A percentile compares a stretch with the other conserved stretches of the same genome.
phyloP scores from a whole-genome alignment of 176 grass and related monocot genomes.

The Thinopyrum elongatum region DNA sequence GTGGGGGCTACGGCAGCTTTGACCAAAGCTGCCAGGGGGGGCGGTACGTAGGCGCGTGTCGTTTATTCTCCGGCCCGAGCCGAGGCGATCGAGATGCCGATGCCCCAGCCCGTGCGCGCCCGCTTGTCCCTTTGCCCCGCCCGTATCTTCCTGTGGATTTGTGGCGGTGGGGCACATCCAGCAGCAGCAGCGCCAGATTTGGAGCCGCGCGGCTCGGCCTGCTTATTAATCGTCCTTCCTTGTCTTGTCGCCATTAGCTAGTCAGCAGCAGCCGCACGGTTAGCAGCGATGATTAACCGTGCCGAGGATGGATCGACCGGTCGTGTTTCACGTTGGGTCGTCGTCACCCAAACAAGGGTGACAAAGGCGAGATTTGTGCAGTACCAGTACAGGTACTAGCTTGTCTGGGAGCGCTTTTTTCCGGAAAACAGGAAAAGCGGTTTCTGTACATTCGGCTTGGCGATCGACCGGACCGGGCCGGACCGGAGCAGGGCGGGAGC shows the following conservation, averaged over 20 bases:
- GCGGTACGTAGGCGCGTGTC: not conserved
- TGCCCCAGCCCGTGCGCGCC: not conserved
- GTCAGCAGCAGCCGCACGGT: not conserved
- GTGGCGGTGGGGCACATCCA: not conserved
- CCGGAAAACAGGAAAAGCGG: not conserved
- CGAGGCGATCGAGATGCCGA: not conserved
- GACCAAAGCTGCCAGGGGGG: not conserved
- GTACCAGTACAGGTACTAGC: not conserved
- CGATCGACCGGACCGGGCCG: not conserved
- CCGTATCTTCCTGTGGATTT: conserved; percentile 38
- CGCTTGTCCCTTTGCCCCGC: not conserved
- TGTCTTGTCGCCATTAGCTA: not conserved
- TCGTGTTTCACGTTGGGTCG: not conserved
- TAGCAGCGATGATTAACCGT: not conserved
- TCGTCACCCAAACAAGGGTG: not conserved
- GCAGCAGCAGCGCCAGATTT: not conserved
- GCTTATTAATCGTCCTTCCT: not conserved
- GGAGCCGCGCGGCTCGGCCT: not conserved
- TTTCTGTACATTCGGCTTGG: not conserved
- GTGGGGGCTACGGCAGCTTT: not conserved
- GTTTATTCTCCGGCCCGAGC: not conserved
- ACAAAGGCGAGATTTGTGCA: not conserved
- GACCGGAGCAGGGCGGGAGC: too few species aligned
- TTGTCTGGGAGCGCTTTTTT: not conserved
- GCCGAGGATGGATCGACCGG: not conserved